A percentile compares a stretch with the other conserved stretches of the same genome.
phyloP scores from a whole-genome alignment of 148 eudicot genomes.

The Nepenthes mirabilis region DNA sequence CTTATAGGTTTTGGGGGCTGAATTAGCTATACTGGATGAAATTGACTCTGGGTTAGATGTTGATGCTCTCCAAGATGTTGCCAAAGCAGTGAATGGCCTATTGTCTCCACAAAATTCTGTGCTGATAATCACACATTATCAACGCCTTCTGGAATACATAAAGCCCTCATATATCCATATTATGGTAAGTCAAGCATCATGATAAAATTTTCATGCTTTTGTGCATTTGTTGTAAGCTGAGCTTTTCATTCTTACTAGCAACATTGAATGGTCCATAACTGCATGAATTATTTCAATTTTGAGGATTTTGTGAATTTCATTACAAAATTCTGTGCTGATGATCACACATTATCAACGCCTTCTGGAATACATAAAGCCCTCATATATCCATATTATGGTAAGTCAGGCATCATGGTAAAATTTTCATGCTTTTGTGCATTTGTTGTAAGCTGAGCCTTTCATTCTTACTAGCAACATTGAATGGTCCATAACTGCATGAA shows the following conservation, averaged over 20 bases:
- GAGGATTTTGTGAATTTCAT: too few relatives aligned
- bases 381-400: slow-evolving; percentile 86
- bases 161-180: slow-evolving; percentile 73
- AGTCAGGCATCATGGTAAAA: slow-evolving; percentile 10
- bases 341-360: slow-evolving; percentile 92
- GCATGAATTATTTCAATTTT: too few relatives aligned
- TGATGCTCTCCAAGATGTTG: slow-evolving; percentile 93
- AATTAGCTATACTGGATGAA: slow-evolving; percentile 86
- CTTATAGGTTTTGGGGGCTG: slow-evolving; percentile 88
- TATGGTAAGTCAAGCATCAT: slow-evolving; percentile 47
- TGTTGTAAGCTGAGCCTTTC: neutral
- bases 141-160: slow-evolving; percentile 71
- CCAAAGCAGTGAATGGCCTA: slow-evolving; percentile 78
- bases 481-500: too few relatives aligned
- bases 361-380: slow-evolving; percentile 65
- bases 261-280: too few relatives aligned
- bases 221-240: neutral
- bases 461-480: neutral
- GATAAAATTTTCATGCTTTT: neutral
- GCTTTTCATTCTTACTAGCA: neutral
- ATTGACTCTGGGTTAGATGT: slow-evolving; percentile 97
- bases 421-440: neutral
- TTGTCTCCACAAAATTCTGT: slow-evolving; percentile 69
- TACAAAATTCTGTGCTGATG: slow-evolving; percentile 66
- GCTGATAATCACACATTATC: slow-evolving; percentile 92